Percentiles rank a stretch among this genome's conserved stretches.
Evolutionary conservation across 176 grass and related monocot species (phyloP).

Genomic region (Oryza glaberrima): DNA sequence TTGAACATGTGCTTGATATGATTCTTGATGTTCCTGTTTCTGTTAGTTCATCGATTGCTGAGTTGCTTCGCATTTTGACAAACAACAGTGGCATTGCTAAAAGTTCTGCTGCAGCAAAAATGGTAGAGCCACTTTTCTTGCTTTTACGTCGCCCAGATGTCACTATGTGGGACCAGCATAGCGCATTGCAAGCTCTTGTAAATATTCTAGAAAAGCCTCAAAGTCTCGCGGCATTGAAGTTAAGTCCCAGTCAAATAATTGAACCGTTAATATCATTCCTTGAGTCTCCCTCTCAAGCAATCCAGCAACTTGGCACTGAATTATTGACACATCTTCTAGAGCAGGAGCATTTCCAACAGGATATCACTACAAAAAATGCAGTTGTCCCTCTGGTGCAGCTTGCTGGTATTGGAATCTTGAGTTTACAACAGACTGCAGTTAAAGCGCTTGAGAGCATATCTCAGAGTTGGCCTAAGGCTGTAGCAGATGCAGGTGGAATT

Average conservation of each 20-base stretch:
- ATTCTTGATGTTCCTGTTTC: slow-evolving; percentile 89
- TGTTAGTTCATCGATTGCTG: slow-evolving; percentile 82
- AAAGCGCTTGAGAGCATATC: slow-evolving; percentile 96
- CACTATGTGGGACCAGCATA: slow-evolving; percentile 92
- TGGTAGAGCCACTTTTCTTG: slow-evolving; percentile 98
- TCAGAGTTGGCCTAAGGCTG: slow-evolving; percentile 91
- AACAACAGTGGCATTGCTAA: slow-evolving; percentile 96
- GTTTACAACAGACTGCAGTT: slow-evolving; percentile 92
- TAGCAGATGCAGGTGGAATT: slow-evolving; percentile 93
- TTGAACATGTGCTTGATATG: slow-evolving; percentile 91
- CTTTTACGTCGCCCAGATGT: slow-evolving; percentile 79
- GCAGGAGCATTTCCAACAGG: slow-evolving; percentile 95
- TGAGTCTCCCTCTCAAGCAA: slow-evolving; percentile 93
- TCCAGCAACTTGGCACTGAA: slow-evolving; percentile 96
- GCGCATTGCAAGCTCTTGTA: slow-evolving; percentile 88
- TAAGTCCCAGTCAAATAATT: slow-evolving; percentile 89
- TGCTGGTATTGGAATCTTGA: slow-evolving; percentile 90
- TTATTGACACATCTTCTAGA: slow-evolving; percentile 88
- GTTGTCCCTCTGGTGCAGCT: slow-evolving; percentile 94
- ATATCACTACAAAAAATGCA: slow-evolving; percentile 92
- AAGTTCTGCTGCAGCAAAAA: slow-evolving; percentile 85
- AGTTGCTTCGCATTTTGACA: slow-evolving; percentile 95
- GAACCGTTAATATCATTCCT: slow-evolving; percentile 94
- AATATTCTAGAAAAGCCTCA: slow-evolving; percentile 99
- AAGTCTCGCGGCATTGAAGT: slow-evolving; percentile 74